Conservation (phyloP, 192 early-diverging fungal genomes). For the Backusella australiensis region DNA sequence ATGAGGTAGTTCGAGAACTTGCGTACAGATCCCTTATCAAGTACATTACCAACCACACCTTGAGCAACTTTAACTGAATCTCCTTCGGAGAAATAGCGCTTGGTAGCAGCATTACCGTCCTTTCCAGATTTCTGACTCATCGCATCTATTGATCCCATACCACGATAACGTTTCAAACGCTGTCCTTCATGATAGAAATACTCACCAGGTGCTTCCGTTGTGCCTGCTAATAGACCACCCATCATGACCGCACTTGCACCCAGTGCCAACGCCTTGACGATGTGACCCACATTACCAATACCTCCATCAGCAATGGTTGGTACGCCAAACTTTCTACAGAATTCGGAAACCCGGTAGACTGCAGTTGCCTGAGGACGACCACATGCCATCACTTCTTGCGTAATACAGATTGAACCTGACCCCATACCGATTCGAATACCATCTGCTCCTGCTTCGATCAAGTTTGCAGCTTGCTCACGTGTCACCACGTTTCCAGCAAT, state of each 20-base stretch:
- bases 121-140: constrained; percentile 73
- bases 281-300: constrained; percentile 95
- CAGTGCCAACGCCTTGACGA: constrained; percentile 92
- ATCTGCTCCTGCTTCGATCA: constrained; percentile 94
- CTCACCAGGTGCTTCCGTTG: constrained; percentile 93
- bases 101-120: constrained; percentile 71
- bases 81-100: constrained; percentile 96
- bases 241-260: constrained; percentile 99
- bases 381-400: constrained; percentile 98
- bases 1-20: constrained; percentile 91
- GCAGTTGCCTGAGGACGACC: constrained; percentile 98
- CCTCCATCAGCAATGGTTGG: constrained; percentile 98
- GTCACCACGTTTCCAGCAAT: constrained; percentile 98
- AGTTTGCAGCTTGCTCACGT: constrained; percentile 85
- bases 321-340: constrained; percentile 89
- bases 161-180: constrained; percentile 97
- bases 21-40: constrained; percentile 95
- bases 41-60: constrained; percentile 95
- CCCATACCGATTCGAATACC: constrained; percentile 97
- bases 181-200: constrained; percentile 99
- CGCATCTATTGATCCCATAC: constrained; percentile 98
- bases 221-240: constrained; percentile 95
- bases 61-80: constrained; percentile 98
- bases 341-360: constrained; percentile 95
- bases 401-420: constrained; percentile 96